Percentiles rank a stretch among this genome's conserved stretches.
Evolutionary conservation across 805 yeast species (phyloP).

Genomic region (Metschnikowia gelsemii): DNA sequence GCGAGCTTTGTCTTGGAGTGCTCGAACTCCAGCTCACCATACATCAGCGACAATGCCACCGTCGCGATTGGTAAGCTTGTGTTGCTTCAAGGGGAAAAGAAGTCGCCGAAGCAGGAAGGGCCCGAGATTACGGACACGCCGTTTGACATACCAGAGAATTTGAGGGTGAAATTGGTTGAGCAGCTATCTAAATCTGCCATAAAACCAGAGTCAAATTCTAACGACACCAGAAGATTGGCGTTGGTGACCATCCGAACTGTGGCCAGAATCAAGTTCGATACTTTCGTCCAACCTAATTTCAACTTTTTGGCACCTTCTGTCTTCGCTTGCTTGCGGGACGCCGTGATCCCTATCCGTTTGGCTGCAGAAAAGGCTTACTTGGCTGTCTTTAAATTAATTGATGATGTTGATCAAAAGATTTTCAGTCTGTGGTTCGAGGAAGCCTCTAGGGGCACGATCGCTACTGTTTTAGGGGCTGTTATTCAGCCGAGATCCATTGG

Average conservation of each 20-base stretch:
- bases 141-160: conserved; percentile 44
- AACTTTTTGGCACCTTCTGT: conserved; percentile 67
- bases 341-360: conserved; percentile 85
- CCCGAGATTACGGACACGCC: conserved; percentile 18
- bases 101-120: conserved; percentile 26
- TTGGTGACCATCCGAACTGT: conserved; percentile 74
- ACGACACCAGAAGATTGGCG: conserved; percentile 77
- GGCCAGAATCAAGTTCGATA: conserved; percentile 57
- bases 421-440: conserved; percentile 67
- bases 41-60: conserved; percentile 72
- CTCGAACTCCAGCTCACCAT: conserved; percentile 41
- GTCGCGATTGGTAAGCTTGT: conserved; percentile 80
- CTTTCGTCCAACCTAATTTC: conserved; percentile 50
- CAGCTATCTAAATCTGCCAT: conserved; percentile 51
- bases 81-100: conserved; percentile 46
- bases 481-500: conserved; percentile 71
- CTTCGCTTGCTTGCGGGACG: conserved; percentile 80
- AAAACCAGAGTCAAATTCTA: conserved; percentile 59
- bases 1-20: conserved; percentile 49
- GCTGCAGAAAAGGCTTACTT: conserved; percentile 92
- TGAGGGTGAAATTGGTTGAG: conserved; percentile 42
- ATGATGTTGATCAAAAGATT: conserved; percentile 51
- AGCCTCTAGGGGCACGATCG: conserved; percentile 34
- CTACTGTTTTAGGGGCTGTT: conserved; percentile 44
- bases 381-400: conserved; percentile 68